phyloP scores from a whole-genome alignment of 352 stramenopile genomes.

The Blastocystis sp. region DNA sequence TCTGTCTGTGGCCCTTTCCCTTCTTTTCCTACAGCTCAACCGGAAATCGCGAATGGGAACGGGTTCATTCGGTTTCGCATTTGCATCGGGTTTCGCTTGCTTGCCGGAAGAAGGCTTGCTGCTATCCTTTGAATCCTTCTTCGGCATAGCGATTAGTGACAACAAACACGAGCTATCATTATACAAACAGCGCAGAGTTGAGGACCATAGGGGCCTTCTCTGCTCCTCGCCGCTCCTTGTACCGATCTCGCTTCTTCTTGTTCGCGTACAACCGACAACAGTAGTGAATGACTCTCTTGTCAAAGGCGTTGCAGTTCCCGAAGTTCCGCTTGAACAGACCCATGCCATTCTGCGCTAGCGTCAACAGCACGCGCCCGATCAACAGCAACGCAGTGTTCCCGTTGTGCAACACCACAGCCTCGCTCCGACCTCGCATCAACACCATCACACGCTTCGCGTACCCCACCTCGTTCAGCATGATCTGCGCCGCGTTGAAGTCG shows the following conservation, averaged over 20 bases:
- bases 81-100: background rate
- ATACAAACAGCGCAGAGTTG: background rate
- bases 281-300: background rate
- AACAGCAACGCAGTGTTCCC: no score
- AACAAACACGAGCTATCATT: slow-evolving; percentile 16
- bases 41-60: background rate
- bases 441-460: no score
- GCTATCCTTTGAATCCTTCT: background rate
- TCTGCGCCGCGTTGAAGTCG: no score
- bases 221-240: background rate
- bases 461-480: no score
- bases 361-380: background rate
- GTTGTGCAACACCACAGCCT: no score
- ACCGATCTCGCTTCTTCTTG: background rate
- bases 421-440: no score
- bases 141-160: background rate
- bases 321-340: background rate
- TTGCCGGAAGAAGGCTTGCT: background rate
- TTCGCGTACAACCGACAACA: background rate
- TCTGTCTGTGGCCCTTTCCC: slow-evolving; percentile 82
- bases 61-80: background rate
- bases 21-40: slow-evolving; percentile 58
- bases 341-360: background rate
- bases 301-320: background rate
- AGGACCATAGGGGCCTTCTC: background rate